These are phyloP conservation scores for Aspergillus sp. DNA, from an alignment of 2,329 filamentous ascomycete species.

Conservation along the genomic window DNA sequence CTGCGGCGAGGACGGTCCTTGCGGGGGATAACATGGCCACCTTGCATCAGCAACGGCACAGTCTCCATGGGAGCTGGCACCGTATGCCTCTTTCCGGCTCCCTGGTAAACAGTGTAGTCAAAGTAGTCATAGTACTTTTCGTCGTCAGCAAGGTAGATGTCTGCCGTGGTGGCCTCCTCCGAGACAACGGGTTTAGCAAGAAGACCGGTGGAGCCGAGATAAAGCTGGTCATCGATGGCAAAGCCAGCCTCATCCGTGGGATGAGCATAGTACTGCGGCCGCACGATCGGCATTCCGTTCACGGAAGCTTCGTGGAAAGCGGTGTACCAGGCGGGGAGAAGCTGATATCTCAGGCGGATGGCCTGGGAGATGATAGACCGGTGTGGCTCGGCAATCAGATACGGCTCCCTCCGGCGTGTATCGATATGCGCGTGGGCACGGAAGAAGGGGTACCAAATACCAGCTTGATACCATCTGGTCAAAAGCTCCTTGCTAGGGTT, in stretches of 20 bases:
- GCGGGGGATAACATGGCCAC: conserved; percentile 86
- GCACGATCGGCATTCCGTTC: conserved; percentile 81
- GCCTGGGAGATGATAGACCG: conserved; percentile 83
- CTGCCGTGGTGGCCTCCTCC: conserved; percentile 69
- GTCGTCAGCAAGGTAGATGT: conserved; percentile 85
- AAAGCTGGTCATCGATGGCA: conserved; percentile 87
- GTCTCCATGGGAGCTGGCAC: conserved; percentile 79
- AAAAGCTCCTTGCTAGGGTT: conserved; percentile 92
- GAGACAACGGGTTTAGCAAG: conserved; percentile 89
- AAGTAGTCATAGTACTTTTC: conserved; percentile 96
- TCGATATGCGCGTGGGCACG: conserved; percentile 96
- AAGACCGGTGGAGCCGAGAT: conserved; percentile 82
- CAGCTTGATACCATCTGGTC: conserved; percentile 93
- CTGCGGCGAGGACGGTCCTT: conserved; percentile 86
- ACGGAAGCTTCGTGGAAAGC: conserved; percentile 87
- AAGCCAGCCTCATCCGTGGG: conserved; percentile 86
- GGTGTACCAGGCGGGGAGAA: conserved; percentile 94
- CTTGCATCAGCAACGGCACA: conserved; percentile 87
- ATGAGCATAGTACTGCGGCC: conserved; percentile 91
- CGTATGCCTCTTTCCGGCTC: conserved; percentile 68
- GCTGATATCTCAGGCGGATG: conserved; percentile 80
- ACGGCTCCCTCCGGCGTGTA: conserved; percentile 89
- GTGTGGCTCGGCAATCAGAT: conserved; percentile 81
- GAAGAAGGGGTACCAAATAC: conserved; percentile 98
- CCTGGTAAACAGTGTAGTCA: conserved; percentile 74